Evolutionary conservation across 225 moss, liverwort and hornwort genomes (phyloP).

Genomic region (Physcomitrium patens): DNA sequence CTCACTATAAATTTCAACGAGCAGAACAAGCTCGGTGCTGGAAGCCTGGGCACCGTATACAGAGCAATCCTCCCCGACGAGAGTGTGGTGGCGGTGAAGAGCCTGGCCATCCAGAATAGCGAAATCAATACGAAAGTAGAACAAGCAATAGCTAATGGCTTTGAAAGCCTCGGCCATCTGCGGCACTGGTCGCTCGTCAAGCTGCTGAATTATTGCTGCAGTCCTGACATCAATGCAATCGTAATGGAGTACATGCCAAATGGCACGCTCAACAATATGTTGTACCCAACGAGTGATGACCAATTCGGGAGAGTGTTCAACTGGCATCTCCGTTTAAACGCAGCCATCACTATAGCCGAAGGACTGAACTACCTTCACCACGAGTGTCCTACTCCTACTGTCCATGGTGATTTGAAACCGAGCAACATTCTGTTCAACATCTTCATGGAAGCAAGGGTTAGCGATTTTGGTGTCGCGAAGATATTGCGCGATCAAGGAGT

Average conservation of each 20-base stretch:
- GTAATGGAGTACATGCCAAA: conserved; percentile 61
- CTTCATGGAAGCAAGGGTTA: conserved; percentile 51
- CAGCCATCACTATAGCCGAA: conserved; percentile 48
- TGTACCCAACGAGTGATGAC: conserved; percentile 32
- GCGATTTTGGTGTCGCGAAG: conserved; percentile 46
- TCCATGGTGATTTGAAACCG: conserved; percentile 55
- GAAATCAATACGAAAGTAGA: conserved; percentile 20
- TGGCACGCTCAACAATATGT: conserved; percentile 30
- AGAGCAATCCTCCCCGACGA: conserved; percentile 35
- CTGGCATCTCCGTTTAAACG: conserved; percentile 45
- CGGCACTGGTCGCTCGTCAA: conserved; percentile 63
- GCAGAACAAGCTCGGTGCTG: conserved; percentile 33
- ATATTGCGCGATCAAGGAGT: conserved; percentile 36
- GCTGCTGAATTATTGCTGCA: conserved; percentile 51
- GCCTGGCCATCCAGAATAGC: conserved; percentile 27
- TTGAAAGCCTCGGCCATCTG: conserved; percentile 41
- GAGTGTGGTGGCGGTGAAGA: conserved; percentile 51
- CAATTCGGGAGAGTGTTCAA: conserved; percentile 32
- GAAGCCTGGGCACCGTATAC: conserved; percentile 50
- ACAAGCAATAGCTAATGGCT: conserved; percentile 21
- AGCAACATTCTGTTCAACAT: conserved; percentile 50
- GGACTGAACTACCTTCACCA: conserved; percentile 55
- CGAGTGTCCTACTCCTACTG: conserved; percentile 49
- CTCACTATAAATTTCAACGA: conserved; percentile 47
- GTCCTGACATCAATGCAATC: conserved; percentile 47